Base-by-base conservation (phyloP, 257 asterid genomes). In the Perilla frutescens region DNA sequence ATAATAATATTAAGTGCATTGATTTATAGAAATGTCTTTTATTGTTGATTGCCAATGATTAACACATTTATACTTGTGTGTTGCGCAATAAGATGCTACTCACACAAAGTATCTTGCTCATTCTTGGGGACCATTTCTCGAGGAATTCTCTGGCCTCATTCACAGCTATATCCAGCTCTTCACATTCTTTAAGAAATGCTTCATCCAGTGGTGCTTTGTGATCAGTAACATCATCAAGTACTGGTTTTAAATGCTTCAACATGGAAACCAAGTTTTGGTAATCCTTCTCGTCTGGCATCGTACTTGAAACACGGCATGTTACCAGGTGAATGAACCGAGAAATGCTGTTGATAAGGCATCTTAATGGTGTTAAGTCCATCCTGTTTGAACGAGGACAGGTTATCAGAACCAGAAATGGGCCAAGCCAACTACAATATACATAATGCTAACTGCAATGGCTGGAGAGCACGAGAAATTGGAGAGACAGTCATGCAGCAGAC, bases 311-410 rank as follows among this genome's bases (percentile, higher is more conserved):
- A 57, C 88, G 83, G 74, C 93, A 88, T 44, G 91, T 83, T 59
- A 89, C 91, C 64, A 95, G 90, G 84, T 87, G 99, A 80, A 92
- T 80, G 82, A 95, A 92, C 61, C 98, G 96, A 61, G 96, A 92
- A 50, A 89, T 85, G 68, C 96, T 92, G 91, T 95, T 95, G 26
- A 81, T 59, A 76, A 95, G 96, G 81, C 98, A 90, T 79, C 89
- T 83, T 71, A 85, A 80, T 51, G 96, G 83, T 73, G 90, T 83
- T 55, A 82, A 77, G 79, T 90, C 98, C 98, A 92, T 88, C 87
- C 98, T 90, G 88, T 68, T 77, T 45, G 54, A 61, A 76, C 64
- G 48, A 73, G 66, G 62, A 13, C 36, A 39, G 43, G 66, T 77
- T 34, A 8, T 59, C 31, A 57, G 53, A 51, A 26, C 7, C 50